These are phyloP conservation scores for Gracilaria gracilis DNA, from an alignment of 23 red algal genomes.

Conservation along the genomic window DNA sequence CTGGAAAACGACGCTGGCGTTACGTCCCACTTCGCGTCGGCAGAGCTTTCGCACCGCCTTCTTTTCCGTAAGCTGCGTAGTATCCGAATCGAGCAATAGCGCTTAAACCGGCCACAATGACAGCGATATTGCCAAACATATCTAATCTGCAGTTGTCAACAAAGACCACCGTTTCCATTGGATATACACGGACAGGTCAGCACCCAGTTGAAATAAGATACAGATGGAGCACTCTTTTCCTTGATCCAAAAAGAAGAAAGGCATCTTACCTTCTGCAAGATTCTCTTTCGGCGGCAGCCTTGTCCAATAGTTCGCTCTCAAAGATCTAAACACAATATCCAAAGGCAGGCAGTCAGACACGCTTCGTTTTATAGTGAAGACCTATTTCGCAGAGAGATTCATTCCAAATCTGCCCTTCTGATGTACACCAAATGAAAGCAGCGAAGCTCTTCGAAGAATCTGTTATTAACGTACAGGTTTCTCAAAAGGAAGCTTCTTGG, in stretches of 20 bases:
- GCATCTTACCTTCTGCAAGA: conserved; percentile 44
- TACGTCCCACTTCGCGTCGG: conserved; percentile 29
- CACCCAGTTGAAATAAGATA: neutral
- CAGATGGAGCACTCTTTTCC: neutral
- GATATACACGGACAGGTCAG: neutral
- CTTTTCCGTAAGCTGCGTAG: conserved; percentile 64
- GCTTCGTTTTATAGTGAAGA: neutral
- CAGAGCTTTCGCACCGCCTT: conserved; percentile 58
- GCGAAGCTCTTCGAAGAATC: neutral
- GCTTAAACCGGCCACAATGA: conserved; percentile 40
- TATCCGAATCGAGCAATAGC: conserved; percentile 62
- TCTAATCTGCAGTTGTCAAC: conserved; percentile 27
- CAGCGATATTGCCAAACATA: conserved; percentile 37
- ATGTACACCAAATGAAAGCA: neutral
- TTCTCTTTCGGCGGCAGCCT: conserved; percentile 42
- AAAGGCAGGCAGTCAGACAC: neutral
- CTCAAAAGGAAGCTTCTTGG: conserved; percentile 62
- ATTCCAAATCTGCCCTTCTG: neutral
- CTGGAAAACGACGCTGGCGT: neutral
- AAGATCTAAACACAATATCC: conserved; percentile 38
- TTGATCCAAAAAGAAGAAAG: neutral
- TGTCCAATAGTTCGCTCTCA: conserved; percentile 51
- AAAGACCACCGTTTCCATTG: neutral
- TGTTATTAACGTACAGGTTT: conserved; percentile 54
- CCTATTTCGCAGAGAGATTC: neutral